A percentile compares a stretch with the other conserved stretches of the same genome.
Evolutionary conservation across 2,329 filamentous ascomycete species (phyloP).

Genomic region (Gliomastix tumulicola): DNA sequence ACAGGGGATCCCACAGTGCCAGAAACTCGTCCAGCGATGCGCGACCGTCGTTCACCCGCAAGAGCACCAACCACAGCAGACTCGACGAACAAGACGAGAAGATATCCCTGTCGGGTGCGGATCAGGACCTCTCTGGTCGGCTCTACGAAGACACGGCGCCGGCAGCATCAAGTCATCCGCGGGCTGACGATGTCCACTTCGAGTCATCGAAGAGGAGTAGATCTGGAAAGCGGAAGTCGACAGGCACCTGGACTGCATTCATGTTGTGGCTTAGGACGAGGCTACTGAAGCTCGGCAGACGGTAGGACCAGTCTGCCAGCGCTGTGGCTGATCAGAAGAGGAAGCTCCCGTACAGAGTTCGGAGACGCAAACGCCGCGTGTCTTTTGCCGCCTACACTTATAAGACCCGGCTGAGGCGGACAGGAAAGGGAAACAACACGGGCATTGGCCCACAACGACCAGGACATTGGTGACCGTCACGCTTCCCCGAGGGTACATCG

Average conservation of each 20-base stretch:
- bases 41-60: conserved; percentile 18
- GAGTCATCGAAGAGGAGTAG: conserved; percentile 11
- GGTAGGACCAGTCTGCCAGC: conserved; percentile 17
- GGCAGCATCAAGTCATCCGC: not conserved
- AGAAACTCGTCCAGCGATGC: conserved; percentile 21
- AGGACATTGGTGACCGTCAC: too few species aligned
- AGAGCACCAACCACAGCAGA: conserved; percentile 13
- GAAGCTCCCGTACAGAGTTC: too few species aligned
- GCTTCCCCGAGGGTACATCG: too few species aligned
- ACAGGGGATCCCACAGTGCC: conserved; percentile 2
- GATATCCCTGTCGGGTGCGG: too few species aligned
- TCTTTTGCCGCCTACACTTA: too few species aligned
- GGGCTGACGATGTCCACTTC: conserved; percentile 5
- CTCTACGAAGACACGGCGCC: conserved; percentile 35
- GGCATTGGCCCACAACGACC: too few species aligned
- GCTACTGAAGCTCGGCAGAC: conserved; percentile 30
- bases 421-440: too few species aligned
- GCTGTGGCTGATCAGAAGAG: not conserved
- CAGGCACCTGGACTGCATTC: conserved; percentile 55
- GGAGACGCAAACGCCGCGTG: too few species aligned
- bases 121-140: conserved; percentile 34
- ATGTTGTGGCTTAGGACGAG: conserved; percentile 57
- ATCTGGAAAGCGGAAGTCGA: conserved; percentile 52
- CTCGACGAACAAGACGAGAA: conserved; percentile 18
- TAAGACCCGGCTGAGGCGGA: too few species aligned